Evolutionary conservation across 2,329 filamentous ascomycete genomes (phyloP).

Genomic region (Pseudonectria foliicola): DNA sequence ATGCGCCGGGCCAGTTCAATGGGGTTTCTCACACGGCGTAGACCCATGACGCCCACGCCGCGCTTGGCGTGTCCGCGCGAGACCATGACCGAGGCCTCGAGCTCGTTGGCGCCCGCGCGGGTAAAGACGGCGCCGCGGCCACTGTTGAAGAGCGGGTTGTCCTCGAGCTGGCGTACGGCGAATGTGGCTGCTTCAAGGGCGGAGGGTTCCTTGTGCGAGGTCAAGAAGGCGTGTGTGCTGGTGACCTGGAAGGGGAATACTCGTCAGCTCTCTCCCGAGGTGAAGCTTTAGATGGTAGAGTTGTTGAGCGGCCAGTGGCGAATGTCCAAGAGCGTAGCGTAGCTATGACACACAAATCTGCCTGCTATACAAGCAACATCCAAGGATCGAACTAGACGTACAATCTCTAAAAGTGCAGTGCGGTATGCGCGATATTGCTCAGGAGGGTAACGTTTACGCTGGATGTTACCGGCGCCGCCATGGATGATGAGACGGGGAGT

Average conservation of each 20-base stretch:
- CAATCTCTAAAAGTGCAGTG: constrained; percentile 53
- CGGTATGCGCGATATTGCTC: constrained; percentile 53
- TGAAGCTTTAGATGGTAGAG: too few relatives aligned
- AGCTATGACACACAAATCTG: background rate
- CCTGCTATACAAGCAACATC: background rate
- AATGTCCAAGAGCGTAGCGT: too few relatives aligned
- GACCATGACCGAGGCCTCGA: constrained; percentile 85
- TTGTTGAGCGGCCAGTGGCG: too few relatives aligned
- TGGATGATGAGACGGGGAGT: constrained; percentile 60
- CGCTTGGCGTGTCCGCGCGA: constrained; percentile 65
- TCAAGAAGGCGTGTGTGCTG: background rate
- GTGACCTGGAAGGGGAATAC: background rate
- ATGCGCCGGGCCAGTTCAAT: constrained; percentile 66
- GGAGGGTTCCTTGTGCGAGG: constrained; percentile 29
- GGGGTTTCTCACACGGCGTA: constrained; percentile 71
- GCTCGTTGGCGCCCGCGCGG: constrained; percentile 71
- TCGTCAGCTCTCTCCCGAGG: too few relatives aligned
- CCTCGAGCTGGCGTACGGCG: constrained; percentile 69
- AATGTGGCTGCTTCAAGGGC: constrained; percentile 69
- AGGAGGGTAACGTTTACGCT: constrained; percentile 49
- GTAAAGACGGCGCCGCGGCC: constrained; percentile 84
- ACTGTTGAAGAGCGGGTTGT: constrained; percentile 77
- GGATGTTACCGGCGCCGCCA: constrained; percentile 66
- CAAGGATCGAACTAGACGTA: constrained; percentile 25
- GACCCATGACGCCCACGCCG: constrained; percentile 67